Evolutionary conservation across 495 filamentous ascomycete genomes (phyloP), one percentile per base, ranked within the genome.

Genomic region (Penicillium waksmanii): DNA sequence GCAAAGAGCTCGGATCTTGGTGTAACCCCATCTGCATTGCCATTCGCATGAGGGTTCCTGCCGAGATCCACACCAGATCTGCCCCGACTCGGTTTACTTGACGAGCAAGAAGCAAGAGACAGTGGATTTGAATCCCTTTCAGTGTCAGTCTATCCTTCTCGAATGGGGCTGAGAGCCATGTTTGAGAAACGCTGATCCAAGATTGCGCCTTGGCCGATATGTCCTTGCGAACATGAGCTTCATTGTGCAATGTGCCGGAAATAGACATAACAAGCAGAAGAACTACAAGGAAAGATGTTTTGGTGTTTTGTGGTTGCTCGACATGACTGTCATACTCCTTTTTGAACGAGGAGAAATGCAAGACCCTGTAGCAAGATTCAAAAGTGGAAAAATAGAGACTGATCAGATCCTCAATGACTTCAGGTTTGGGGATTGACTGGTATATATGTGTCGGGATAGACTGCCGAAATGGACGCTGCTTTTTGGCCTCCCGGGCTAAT

Each of bases 21-120:
- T 87, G 81, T 6, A 85, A 54, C 0, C 80, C 81, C 64, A 85
- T 82, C 40, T 81, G 74, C 75, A 85, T 83, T 5, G 82, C 80
- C 56, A 68, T 80, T n/a, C 76, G 68, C 8, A 83, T 53, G 0
- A 87, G 65, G 3, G 82, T 77, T 3, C 84, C 83, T 27, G 64
- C 70, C 1, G 80, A 78, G 13, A 80, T 77, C 83, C 83, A 86
- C 1, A 80, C 73, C 1, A 83, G 60, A 56, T 85, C 80, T 8
- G 73, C 73, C 5, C 80, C 78, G 5, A 84, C 62, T 3, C 70
- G 73, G 53, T 69, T 72, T 6, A 79, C 68, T 55, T 84, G 77
- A 3, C 81, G 76, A 6, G 81, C 77, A 17, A 87, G 69, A 18
- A 84, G 66, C 0, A 76, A 57, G 13, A 87, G 66, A 49, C 81